These are phyloP conservation scores for Lenwebbia sp. DNA, from an alignment of 345 rosid species.

Conservation along the genomic window DNA sequence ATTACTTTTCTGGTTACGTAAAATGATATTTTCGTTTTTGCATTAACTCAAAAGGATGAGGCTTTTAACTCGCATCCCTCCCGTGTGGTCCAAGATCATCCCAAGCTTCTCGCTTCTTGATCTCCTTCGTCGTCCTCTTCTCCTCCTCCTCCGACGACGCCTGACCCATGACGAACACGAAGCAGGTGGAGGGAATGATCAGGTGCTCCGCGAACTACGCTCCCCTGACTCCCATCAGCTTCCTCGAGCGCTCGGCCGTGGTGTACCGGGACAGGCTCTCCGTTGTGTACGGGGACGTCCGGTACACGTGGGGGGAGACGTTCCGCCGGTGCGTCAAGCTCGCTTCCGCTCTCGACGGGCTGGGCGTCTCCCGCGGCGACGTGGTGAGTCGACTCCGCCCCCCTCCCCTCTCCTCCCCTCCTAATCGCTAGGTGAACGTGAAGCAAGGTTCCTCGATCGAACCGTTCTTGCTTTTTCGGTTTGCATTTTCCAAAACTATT, in stretches of 20 bases:
- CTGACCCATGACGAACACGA: not conserved
- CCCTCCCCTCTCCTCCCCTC: not conserved
- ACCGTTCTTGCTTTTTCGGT: not conserved
- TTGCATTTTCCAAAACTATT: too few relatives aligned
- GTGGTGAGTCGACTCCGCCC: conserved; percentile 17
- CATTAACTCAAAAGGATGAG: not conserved
- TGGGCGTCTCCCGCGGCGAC: conserved; percentile 34
- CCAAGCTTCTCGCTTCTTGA: too few relatives aligned
- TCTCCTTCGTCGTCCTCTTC: not conserved
- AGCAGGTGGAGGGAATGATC: conserved; percentile 29
- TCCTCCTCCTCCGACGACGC: not conserved
- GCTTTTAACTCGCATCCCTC: too few relatives aligned
- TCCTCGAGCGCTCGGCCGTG: conserved; percentile 46
- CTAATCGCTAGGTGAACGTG: not conserved
- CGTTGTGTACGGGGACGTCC: conserved; percentile 33
- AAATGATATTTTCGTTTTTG: too few relatives aligned
- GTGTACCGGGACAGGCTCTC: conserved; percentile 34
- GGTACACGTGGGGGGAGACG: conserved; percentile 44
- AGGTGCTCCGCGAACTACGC: conserved; percentile 44
- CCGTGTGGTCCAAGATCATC: too few relatives aligned
- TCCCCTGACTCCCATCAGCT: conserved; percentile 47
- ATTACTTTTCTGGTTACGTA: not conserved
- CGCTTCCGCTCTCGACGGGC: conserved; percentile 42
- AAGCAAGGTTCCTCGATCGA: not conserved
- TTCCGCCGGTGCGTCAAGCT: conserved; percentile 43